Evolutionary conservation across 176 grass and related monocot genomes (phyloP).

Genomic region (Poa annua): DNA sequence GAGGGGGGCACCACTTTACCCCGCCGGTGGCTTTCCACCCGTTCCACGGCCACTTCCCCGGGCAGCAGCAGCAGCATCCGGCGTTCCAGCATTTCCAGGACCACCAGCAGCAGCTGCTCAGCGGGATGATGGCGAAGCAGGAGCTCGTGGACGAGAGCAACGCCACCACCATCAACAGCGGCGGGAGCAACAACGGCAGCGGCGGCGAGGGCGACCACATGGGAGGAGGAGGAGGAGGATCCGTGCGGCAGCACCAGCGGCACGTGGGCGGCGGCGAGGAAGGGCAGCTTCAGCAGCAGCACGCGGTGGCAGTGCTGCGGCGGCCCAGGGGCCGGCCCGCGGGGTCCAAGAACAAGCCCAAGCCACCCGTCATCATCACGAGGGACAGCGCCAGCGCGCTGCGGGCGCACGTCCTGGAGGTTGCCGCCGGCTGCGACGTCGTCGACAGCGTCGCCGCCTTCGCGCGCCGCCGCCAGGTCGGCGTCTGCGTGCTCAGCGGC

Average conservation of each 20-base stretch:
- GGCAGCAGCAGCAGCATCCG: conserved; percentile 63
- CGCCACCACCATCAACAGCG: conserved; percentile 49
- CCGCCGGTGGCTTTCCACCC: conserved; percentile 59
- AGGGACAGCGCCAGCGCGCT: conserved; percentile 87
- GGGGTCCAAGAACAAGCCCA: conserved; percentile 96
- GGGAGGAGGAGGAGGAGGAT: conserved; percentile 20
- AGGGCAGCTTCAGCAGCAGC: conserved; percentile 15
- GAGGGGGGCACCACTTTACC: conserved; percentile 57
- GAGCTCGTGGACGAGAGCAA: conserved; percentile 66
- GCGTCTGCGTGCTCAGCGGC: conserved; percentile 85
- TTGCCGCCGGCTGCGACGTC: conserved; percentile 88
- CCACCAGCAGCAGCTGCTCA: conserved; percentile 34
- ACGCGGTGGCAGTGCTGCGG: conserved; percentile 41
- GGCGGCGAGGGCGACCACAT: conserved; percentile 31
- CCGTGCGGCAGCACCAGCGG: conserved; percentile 19
- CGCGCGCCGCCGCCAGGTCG: conserved; percentile 78
- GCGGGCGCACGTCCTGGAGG: conserved; percentile 84
- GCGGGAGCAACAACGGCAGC: conserved; percentile 52
- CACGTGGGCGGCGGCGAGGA: neutral
- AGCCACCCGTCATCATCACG: conserved; percentile 96
- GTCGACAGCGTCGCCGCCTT: conserved; percentile 74
- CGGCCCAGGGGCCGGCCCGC: conserved; percentile 79
- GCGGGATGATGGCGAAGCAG: conserved; percentile 46
- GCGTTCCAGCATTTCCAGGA: conserved; percentile 60
- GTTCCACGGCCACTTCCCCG: conserved; percentile 51